Base-by-base conservation (phyloP, 2,329 filamentous ascomycete species). In the Tolypocladium inflatum region DNA sequence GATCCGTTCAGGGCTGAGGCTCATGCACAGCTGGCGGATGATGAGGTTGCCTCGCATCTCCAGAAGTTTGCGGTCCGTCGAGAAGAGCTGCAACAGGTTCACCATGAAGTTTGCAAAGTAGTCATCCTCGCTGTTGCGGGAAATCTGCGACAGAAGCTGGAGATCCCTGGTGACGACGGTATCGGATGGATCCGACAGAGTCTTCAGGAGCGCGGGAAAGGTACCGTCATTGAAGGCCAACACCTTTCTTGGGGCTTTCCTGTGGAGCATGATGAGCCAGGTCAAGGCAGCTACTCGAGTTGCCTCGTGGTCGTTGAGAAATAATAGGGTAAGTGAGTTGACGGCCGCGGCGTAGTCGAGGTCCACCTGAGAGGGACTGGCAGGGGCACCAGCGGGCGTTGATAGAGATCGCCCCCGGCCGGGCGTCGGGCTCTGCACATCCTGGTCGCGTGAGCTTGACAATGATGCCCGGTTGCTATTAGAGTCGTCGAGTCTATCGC, bases 71-170 rank as follows among this genome's bases (percentile, higher is more conserved):
- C 94, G 83, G 70, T 99, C 94, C 0, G 94, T 97, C 48, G 91
- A 95, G 70, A 99, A 99, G 1, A 99, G 82, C 69, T 97, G 94
- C 50, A 99, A 78, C 11, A 99, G 78, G 68, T 96, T 96, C 60
- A 97, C 89, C 94, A 99, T 99, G 71, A 99, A 99, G 30, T 93
- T 96, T 2, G 90, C 88, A 70, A 99, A 99, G 73, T 97, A 97
- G 63, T 92, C 91, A 68, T 99, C 94, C 67, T 97, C 94, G 68
- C 91, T 97, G 66, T 97, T 96, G 63, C 89, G 86, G 3, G 93
- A 97, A 57, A 99, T 97, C 65, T 99, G 94, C 0, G 93, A 97
- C 2, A 99, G 80, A 19, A 99, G 80, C 62, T 97, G 90, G 37
- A 99, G 76, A 70, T 99, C 94, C 65, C 94, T 90, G 5, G 91